Evolutionary conservation across 2,329 filamentous ascomycete species (phyloP), one percentile per base, ranked within the genome.

Genomic region (Lasiodiplodia gonubiensis): DNA sequence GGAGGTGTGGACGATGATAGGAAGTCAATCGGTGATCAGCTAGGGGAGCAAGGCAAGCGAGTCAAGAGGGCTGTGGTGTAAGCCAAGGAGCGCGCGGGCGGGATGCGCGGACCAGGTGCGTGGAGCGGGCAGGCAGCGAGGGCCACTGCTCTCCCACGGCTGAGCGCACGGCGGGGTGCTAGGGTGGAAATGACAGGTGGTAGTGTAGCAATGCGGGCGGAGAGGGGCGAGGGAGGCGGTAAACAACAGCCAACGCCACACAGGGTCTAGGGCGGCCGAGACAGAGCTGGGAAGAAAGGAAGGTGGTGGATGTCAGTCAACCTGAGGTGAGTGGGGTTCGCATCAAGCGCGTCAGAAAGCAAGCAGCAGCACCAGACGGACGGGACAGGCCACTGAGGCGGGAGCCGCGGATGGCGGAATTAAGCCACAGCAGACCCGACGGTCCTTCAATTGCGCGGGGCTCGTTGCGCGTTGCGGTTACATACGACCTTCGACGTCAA

Each of bases 61-160:
- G 61, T 64, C 61, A 54, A 64, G 61, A 53, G 25, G 33, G 49
- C 33, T 14, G 59, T 53, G 61, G 51, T 53, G 61, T 27, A 64
- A 46, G 51, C 61, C 60, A 64, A 53, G 60, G 46, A 46, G 35
- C 60, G 60, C 21, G 60, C 49, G 49, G 60, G 35, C 48, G 48
- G 61, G 61, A 46, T 54, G 61, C 61, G 61, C 48, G 61, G 61
- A 46, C 61, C 61, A 64, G 49, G 61, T 25, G 53, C 59, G 59
- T 64, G 51, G 61, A 49, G 61, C 61, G 61, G 61, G 61, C 61
- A 49, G 37, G 39, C 48, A 64, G 61, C 48, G 46, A 64, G 60
- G 48, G 59, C 59, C 59, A 46, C 59, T 51, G 33, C 59, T 33
- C 21, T 46, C 42, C 42, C 42, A 46, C 42, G 21, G 57, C 39